phyloP scores from a whole-genome alignment of 2,329 filamentous ascomycete species.

The Fusarium tjaetaba region DNA sequence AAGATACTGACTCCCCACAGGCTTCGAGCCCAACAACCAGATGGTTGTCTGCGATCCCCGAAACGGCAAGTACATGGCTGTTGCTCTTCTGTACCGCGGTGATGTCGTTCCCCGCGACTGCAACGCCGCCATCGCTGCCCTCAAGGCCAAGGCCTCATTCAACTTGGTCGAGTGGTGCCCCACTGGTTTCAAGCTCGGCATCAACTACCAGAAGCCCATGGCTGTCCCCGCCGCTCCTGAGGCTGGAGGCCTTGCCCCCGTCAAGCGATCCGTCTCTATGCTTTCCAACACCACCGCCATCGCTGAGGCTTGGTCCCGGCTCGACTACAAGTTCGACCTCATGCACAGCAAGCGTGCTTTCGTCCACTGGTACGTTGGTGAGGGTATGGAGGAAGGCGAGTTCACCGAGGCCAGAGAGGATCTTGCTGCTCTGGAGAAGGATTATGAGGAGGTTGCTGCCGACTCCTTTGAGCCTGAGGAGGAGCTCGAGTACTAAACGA shows the following conservation, averaged over 20 bases:
- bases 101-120: slow-evolving; percentile 77
- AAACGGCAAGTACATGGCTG: slow-evolving; percentile 82
- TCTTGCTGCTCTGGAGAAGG: slow-evolving; percentile 84
- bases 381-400: slow-evolving; percentile 93
- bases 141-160: slow-evolving; percentile 78
- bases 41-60: slow-evolving; percentile 80
- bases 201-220: slow-evolving; percentile 77
- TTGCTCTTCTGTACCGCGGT: slow-evolving; percentile 76
- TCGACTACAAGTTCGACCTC: slow-evolving; percentile 80
- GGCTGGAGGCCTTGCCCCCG: slow-evolving; percentile 69
- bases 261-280: slow-evolving; percentile 74
- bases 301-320: slow-evolving; percentile 76
- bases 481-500: slow-evolving; percentile 78
- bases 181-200: slow-evolving; percentile 79
- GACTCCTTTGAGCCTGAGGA: slow-evolving; percentile 75
- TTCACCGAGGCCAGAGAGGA: slow-evolving; percentile 90
- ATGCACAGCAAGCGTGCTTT: slow-evolving; percentile 84
- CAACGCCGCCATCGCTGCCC: slow-evolving; percentile 70
- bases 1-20: slow-evolving; percentile 52
- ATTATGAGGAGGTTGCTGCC: slow-evolving; percentile 85
- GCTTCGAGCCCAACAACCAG: slow-evolving; percentile 82
- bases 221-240: slow-evolving; percentile 63
- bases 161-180: slow-evolving; percentile 81
- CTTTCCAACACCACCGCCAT: slow-evolving; percentile 80
- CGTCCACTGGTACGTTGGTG: slow-evolving; percentile 84